phyloP scores from a whole-genome alignment of 2,329 filamentous ascomycete species.

The Colletotrichum orchidophilum region DNA sequence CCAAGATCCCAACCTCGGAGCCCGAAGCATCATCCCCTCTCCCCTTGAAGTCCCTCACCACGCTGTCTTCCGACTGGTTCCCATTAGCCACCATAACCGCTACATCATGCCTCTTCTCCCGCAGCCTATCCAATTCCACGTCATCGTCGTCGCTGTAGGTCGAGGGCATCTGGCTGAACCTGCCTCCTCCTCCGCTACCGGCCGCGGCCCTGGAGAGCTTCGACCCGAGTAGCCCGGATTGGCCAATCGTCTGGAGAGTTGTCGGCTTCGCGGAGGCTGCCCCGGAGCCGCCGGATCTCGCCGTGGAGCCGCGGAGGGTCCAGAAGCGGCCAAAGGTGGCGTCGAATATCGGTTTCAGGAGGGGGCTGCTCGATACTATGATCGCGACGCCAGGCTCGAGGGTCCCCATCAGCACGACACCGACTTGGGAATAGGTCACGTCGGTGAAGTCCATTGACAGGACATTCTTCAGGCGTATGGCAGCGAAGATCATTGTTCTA shows the following conservation, averaged over 20 bases:
- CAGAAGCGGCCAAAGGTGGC: conserved; percentile 35
- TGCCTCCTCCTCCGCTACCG: neutral
- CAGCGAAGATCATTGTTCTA: conserved; percentile 41
- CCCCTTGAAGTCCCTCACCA: neutral
- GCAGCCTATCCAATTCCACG: neutral
- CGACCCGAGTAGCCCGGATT: neutral
- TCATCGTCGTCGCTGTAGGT: neutral
- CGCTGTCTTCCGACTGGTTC: neutral
- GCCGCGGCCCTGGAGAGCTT: neutral
- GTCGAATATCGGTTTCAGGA: conserved; percentile 38
- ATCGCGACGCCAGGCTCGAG: conserved; percentile 38
- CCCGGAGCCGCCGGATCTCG: neutral
- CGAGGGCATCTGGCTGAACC: conserved; percentile 1
- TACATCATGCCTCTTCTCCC: neutral
- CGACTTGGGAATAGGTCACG: conserved; percentile 36
- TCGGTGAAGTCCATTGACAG: conserved; percentile 36
- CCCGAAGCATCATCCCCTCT: neutral
- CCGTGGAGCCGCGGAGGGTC: neutral
- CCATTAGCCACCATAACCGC: neutral
- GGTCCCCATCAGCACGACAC: conserved; percentile 24
- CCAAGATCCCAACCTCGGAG: neutral
- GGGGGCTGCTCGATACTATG: conserved; percentile 37
- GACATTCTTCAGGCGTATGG: conserved; percentile 35
- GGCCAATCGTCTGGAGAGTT: neutral
- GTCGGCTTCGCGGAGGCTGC: neutral